Evolutionary conservation across 192 early-diverging fungal genomes (phyloP), one percentile per base, ranked within the genome.

Genomic region (Gamsiella multidivaricata): DNA sequence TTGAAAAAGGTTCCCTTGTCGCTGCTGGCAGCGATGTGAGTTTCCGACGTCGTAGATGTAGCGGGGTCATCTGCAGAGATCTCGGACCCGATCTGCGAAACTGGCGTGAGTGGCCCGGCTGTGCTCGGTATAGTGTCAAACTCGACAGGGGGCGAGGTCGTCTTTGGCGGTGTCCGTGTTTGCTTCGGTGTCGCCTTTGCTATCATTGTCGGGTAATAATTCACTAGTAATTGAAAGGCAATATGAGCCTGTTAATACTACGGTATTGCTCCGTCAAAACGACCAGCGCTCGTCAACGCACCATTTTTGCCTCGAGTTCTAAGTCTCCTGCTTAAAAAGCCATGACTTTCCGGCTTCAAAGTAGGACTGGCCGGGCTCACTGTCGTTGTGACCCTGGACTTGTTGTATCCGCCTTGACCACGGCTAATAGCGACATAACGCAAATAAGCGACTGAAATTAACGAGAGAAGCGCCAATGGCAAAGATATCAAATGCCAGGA

Each of bases 41-140:
- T 41, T 14, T 41, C 39, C 14, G 39, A 10, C 39, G 14, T 41
- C 47, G 7, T 50, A 23, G 23, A 20, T 50, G 15, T 9, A 12
- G 47, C 7, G 9, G 25, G 42, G 15, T 65, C 31, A 5, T 1
- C 51, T 0, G 17, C 26, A 39, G 39, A 10, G 39, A 12, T 36
- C 9, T 59, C 65, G 18, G 25, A 1, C 29, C 58, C 67, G 17
- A 7, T 42, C 23, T 69, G 67, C 22, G 67, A 59, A 10, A 50
- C 29, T 2, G 67, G 57, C 14, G 67, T 52, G 14, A 59, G 39
- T 22, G 67, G 47, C 34, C 39, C 50, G 17, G 28, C 33, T 26
- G 39, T 53, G 49, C 47, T 50, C 29, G 67, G 67, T 17, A 69
- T 60, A n/a, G 67, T 69, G 31, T 69, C 67, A 18, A 57, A 41